These are phyloP conservation scores for Ceratobasidium sp. DNA, from an alignment of 1,284 basidiomycete genomes.

Conservation along the genomic window DNA sequence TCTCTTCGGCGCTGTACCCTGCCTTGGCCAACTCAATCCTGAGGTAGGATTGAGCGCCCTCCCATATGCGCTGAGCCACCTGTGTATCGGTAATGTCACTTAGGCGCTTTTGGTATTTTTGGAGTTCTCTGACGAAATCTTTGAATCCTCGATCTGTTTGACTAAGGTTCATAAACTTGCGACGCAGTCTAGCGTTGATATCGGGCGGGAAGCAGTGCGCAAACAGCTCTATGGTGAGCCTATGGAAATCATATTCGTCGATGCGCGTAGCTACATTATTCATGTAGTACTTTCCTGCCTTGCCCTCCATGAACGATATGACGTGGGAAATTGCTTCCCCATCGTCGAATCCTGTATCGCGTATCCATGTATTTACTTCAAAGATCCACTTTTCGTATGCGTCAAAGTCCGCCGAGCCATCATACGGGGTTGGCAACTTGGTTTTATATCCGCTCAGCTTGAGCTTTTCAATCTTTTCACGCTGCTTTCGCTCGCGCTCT, in stretches of 20 bases:
- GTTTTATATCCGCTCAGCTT: conserved; percentile 26
- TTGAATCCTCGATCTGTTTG: conserved; percentile 50
- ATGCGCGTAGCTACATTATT: conserved; percentile 19
- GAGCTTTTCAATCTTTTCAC: conserved; percentile 1
- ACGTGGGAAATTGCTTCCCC: conserved; percentile 9
- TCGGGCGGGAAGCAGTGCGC: conserved; percentile 63
- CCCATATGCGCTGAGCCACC: conserved; percentile 37
- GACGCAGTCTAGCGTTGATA: conserved; percentile 53
- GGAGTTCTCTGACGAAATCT: conserved; percentile 50
- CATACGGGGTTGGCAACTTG: conserved; percentile 28
- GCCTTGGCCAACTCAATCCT: conserved; percentile 38
- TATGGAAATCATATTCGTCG: neutral
- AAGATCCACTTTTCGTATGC: conserved; percentile 39
- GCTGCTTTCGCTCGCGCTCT: neutral
- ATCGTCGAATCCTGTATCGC: conserved; percentile 25
- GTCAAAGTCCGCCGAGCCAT: conserved; percentile 21
- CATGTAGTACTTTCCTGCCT: conserved; percentile 38
- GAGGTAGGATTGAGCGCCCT: conserved; percentile 42
- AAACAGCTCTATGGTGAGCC: conserved; percentile 54
- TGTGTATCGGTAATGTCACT: conserved; percentile 5
- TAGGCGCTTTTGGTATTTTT: conserved; percentile 1
- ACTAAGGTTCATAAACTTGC: conserved; percentile 45
- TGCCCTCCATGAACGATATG: conserved; percentile 36
- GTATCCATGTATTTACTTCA: conserved; percentile 33
- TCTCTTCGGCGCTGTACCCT: neutral